Conservation (phyloP, 768 basidiomycete species). For the Russula olivacea region DNA sequence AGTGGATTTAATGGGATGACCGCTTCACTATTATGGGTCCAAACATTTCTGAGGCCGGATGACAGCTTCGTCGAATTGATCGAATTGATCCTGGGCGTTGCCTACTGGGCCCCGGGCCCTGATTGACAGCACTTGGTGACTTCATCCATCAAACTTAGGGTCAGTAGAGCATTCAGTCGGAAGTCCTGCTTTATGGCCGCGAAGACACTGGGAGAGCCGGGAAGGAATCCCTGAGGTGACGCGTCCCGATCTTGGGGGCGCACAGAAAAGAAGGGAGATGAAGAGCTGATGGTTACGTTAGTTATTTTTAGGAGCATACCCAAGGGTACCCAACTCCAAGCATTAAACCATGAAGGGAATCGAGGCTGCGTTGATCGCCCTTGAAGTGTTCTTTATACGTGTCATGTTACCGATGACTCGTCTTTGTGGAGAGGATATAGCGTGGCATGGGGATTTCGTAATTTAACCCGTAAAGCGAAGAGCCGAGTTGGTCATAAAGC, state of each 20-base stretch:
- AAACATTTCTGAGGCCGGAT: background rate
- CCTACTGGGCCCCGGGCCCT: background rate
- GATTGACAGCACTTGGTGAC: background rate
- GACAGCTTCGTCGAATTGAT: background rate
- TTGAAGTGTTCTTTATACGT: no score
- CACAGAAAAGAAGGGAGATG: background rate
- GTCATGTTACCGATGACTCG: background rate
- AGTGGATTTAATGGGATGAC: background rate
- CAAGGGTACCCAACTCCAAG: background rate
- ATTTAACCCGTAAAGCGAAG: no score
- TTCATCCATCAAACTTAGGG: background rate
- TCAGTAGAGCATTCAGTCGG: background rate
- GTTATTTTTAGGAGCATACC: background rate
- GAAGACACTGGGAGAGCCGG: background rate
- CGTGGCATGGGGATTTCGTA: background rate
- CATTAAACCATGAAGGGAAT: background rate
- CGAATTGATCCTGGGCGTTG: no score
- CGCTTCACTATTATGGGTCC: background rate
- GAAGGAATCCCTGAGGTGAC: background rate
- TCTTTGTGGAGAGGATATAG: background rate
- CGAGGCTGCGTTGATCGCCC: background rate
- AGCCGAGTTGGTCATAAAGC: no score
- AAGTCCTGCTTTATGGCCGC: background rate
- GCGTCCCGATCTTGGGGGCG: background rate
- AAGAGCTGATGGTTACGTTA: no score